Base-by-base conservation (phyloP, 2,329 filamentous ascomycete species). In the Monosporascus sp. region DNA sequence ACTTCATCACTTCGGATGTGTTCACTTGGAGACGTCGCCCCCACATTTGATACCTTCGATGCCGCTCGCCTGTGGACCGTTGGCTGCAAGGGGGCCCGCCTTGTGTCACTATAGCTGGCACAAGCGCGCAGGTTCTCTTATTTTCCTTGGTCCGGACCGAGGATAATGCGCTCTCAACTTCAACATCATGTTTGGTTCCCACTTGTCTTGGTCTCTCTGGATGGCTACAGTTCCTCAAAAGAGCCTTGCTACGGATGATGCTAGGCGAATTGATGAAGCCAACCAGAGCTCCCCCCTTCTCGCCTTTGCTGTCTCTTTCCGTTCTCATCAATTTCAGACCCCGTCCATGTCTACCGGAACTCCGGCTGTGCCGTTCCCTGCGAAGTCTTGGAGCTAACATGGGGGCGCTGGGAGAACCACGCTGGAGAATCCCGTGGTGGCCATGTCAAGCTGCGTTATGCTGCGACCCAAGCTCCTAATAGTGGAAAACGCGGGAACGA, bases 61-160 rank as follows among this genome's bases (percentile, higher is more conserved):
- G 60, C 57, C 54, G 55, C 51, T 57, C 52, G 57, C 57, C 52
- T 60, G 53, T 53, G 27, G 52, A 60, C 57, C 58, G 57, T 60
- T 58, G 54, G 38, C 55, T 58, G 58, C 58, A 59, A 59, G 60
- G 58, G 54, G 55, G 58, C 55, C 47, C 50, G 48, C 47, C 22
- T 46, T 50, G 60, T 60, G 58, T 48, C 49, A 60, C 48, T 53
- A 37, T 5, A 46, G 27, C 37, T 50, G 40, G 31, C 24, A 17
- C 43, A 46, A 46, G 11, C 24, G 43, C 43, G 2, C 5, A 46
- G 24, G 14, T 46, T 48, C n/a, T 41, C 38, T 31, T 41, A 40
- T 50, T 47, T 47, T 53, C 11, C 48, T 48, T 45, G 54, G 51
- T 50, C 50, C 51, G 51, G 53, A 50, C 56, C 50, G 44, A 56